phyloP scores from a whole-genome alignment of 345 rosid species.

The Acer campestre region DNA sequence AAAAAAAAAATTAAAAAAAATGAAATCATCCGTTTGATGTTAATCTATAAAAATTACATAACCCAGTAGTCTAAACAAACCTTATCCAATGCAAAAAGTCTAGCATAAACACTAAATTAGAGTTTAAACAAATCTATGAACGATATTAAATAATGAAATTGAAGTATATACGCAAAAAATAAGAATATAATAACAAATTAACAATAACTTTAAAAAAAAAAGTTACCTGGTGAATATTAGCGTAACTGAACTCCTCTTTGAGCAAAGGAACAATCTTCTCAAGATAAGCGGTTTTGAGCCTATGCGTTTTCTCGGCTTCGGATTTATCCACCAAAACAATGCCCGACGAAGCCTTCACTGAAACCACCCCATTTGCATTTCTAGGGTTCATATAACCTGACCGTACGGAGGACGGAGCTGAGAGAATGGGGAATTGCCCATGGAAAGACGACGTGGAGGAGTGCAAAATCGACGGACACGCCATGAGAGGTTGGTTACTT shows the following conservation, averaged over 20 bases:
- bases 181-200: background rate
- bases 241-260: slow-evolving; percentile 78
- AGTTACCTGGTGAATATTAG: slow-evolving; percentile 75
- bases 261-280: slow-evolving; percentile 86
- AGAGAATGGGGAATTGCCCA: slow-evolving; percentile 44
- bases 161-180: background rate
- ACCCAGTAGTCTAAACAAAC: background rate
- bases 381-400: slow-evolving; percentile 27
- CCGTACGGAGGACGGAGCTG: slow-evolving; percentile 40
- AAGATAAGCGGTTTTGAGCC: slow-evolving; percentile 70
- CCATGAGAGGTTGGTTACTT: slow-evolving; percentile 35
- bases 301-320: slow-evolving; percentile 63
- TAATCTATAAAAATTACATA: background rate
- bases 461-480: slow-evolving; percentile 50
- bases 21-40: background rate
- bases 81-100: background rate
- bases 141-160: background rate
- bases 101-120: background rate
- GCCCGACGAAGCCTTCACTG: slow-evolving; percentile 56
- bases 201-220: background rate
- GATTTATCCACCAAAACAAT: slow-evolving; percentile 80
- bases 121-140: background rate
- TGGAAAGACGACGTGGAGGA: slow-evolving; percentile 61
- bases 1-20: background rate
- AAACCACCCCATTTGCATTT: slow-evolving; percentile 33